Percentiles rank a stretch among this genome's conserved stretches.
Evolutionary conservation across 2,329 filamentous ascomycete species (phyloP).

Genomic region (Epichloe gansuensis): DNA sequence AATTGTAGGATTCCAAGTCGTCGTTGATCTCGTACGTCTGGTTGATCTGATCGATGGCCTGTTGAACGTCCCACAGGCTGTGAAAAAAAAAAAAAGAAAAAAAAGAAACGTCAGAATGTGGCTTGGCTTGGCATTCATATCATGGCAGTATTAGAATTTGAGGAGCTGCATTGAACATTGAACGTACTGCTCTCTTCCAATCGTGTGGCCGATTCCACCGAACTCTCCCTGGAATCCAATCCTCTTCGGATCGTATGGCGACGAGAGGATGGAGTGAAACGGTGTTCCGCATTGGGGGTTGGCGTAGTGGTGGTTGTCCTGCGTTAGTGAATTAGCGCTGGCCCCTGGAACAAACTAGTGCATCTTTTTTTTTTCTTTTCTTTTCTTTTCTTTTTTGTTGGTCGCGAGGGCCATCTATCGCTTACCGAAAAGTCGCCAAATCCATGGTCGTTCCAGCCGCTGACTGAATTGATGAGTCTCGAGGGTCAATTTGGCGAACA

Average conservation of each 20-base stretch:
- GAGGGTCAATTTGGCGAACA: slow-evolving; percentile 46
- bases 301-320: slow-evolving; percentile 61
- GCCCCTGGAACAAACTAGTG: not conserved
- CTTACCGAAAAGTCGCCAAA: slow-evolving; percentile 46
- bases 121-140: too few species aligned
- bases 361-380: not conserved
- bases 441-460: slow-evolving; percentile 56
- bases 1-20: slow-evolving; percentile 50
- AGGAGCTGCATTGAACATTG: not conserved
- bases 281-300: slow-evolving; percentile 59
- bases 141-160: too few species aligned
- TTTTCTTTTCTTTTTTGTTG: not conserved
- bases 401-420: not conserved
- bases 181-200: slow-evolving; percentile 45
- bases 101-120: not conserved
- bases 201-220: slow-evolving; percentile 54
- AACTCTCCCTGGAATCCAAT: slow-evolving; percentile 65
- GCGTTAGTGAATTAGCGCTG: not conserved
- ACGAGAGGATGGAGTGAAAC: slow-evolving; percentile 45
- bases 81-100: not conserved
- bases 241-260: slow-evolving; percentile 42
- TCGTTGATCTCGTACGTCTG: slow-evolving; percentile 55
- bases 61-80: slow-evolving; percentile 51
- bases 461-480: slow-evolving; percentile 47
- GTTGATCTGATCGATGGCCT: slow-evolving; percentile 46